Base-by-base conservation (phyloP, 768 basidiomycete genomes). In the Lactarius indigo region DNA sequence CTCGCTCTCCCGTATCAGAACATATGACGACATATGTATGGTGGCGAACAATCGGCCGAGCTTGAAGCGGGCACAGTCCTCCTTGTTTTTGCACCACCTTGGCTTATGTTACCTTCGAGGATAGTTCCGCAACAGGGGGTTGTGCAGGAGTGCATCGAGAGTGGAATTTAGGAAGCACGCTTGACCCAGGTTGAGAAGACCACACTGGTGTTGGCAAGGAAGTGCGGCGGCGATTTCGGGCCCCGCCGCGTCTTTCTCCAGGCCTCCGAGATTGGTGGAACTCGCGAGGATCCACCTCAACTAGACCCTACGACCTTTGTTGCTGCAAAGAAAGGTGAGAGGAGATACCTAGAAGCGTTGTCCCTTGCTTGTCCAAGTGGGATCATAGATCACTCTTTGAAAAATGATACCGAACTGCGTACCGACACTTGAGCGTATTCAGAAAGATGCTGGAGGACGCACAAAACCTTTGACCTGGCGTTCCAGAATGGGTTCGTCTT, bases 101-200 rank as follows among this genome's bases (percentile, higher is more conserved):
- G 77, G 81, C 73, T 95, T 94, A 74, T 98, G 96, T 87, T 91
- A 76, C 97, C 96, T 64, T 89, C 85, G 28, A 98, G 86, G 73
- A 94, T 90, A 92, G 71, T 92, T 90, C 37, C 93, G 85, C 6
- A 98, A 79, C 5, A 96, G 80, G 0, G 96, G 96, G 71, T 97
- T 98, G 76, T 93, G 90, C 10, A 92, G 80, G 72, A 98, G 88
- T 13, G 85, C 86, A 75, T 98, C 96, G 15, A 98, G 82, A 26
- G 97, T 87, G 61, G 90, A 94, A 69, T 94, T 96, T 71, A 98
- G 83, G 78, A 94, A 98, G 73, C 96, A 98, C 0, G 95, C 97
- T 75, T 94, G 89, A 1, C 94, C 93, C 0, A 96, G 85, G 75
- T 96, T 96, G 52, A 94, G 78, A 4, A 96, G 80, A 0, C 94